These are phyloP conservation scores for Nelumbo lutea DNA, from an alignment of 164 flowering plant genomes.

Conservation along the genomic window DNA sequence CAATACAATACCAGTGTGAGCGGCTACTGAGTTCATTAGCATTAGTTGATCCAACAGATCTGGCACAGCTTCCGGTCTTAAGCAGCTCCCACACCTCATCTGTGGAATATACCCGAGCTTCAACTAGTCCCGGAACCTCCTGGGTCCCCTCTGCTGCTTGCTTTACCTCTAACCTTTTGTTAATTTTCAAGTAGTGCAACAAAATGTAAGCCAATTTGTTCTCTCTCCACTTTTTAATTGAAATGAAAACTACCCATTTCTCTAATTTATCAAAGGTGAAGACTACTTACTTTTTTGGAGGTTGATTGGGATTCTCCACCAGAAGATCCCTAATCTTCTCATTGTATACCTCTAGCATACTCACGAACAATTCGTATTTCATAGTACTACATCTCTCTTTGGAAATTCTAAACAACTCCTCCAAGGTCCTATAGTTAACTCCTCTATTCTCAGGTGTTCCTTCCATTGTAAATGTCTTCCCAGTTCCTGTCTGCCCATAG, in stretches of 20 bases:
- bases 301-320: slow-evolving; percentile 51
- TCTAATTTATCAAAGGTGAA: neutral
- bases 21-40: slow-evolving; percentile 93
- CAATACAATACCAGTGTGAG: slow-evolving; percentile 67
- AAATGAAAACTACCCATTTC: neutral
- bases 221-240: neutral
- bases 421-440: slow-evolving; percentile 78
- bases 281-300: slow-evolving; percentile 58
- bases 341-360: slow-evolving; percentile 92
- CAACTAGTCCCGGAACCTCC: slow-evolving; percentile 79
- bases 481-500: slow-evolving; percentile 94
- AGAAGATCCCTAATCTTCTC: slow-evolving; percentile 81
- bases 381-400: slow-evolving; percentile 39
- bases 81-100: slow-evolving; percentile 81
- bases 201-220: neutral
- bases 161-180: slow-evolving; percentile 66
- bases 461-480: slow-evolving; percentile 93
- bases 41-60: slow-evolving; percentile 90
- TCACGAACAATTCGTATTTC: slow-evolving; percentile 63
- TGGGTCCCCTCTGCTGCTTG: slow-evolving; percentile 80
- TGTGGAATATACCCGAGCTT: slow-evolving; percentile 52
- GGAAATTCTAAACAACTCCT: slow-evolving; percentile 61
- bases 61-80: slow-evolving; percentile 52
- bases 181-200: neutral
- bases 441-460: slow-evolving; percentile 79